These are phyloP conservation scores for Priceomyces melissophilus DNA, from an alignment of 805 yeast species.

Conservation along the genomic window DNA sequence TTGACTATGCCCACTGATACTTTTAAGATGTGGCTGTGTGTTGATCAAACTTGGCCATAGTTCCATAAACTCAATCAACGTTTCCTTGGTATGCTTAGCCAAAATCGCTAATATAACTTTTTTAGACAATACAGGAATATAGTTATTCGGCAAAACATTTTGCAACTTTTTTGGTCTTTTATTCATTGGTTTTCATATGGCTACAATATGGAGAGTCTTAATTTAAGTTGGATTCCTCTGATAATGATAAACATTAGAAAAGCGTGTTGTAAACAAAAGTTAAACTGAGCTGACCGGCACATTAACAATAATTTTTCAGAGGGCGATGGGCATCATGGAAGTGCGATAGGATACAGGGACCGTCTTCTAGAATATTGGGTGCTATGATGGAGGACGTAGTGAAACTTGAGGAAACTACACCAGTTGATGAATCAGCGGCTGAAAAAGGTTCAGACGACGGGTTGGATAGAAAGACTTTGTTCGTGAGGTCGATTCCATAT, in stretches of 20 bases:
- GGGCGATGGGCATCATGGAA: slow-evolving; percentile 4
- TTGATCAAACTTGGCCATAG: slow-evolving; percentile 34
- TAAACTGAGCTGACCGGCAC: slow-evolving; percentile 1
- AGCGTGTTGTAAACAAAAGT: slow-evolving; percentile 1
- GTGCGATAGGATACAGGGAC: neutral
- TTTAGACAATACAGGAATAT: slow-evolving; percentile 29
- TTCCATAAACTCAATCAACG: slow-evolving; percentile 28
- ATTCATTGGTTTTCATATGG: slow-evolving; percentile 2
- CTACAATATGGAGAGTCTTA: too few species aligned
- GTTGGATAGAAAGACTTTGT: slow-evolving; percentile 62
- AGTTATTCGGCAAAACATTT: slow-evolving; percentile 37
- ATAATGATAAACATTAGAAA: neutral
- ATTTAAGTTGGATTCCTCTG: too few species aligned
- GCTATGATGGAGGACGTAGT: neutral
- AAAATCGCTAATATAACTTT: slow-evolving; percentile 20
- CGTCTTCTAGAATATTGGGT: neutral
- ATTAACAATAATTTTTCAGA: neutral
- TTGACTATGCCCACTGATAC: slow-evolving; percentile 15
- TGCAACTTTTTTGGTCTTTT: slow-evolving; percentile 1
- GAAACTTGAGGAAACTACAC: neutral
- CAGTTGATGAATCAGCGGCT: neutral
- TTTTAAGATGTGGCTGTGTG: slow-evolving; percentile 23
- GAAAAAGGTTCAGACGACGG: slow-evolving; percentile 20
- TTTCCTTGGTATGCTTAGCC: slow-evolving; percentile 26
- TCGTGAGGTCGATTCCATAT: slow-evolving; percentile 81